Conservation (phyloP, 306 rosid genomes). For the Acacia melanoxylon region DNA sequence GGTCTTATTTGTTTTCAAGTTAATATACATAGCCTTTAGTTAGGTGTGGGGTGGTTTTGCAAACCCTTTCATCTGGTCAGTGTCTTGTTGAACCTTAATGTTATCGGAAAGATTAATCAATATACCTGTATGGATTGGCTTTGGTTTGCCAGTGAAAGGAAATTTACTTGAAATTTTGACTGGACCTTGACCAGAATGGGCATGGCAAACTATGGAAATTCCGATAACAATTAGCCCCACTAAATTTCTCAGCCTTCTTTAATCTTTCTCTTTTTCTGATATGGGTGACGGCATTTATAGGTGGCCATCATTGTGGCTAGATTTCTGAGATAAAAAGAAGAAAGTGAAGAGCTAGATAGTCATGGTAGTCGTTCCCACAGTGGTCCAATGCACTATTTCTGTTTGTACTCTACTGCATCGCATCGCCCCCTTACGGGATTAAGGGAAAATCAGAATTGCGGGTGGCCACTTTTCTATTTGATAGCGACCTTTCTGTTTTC, state of each 20-base stretch:
- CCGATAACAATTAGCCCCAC: constrained; percentile 15
- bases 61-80: constrained; percentile 38
- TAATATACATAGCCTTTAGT: constrained; percentile 46
- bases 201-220: constrained; percentile 27
- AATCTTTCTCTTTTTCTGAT: constrained; percentile 13
- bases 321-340: constrained; percentile 17
- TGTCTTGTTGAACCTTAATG: constrained; percentile 40
- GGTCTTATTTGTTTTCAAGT: constrained; percentile 34
- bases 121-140: constrained; percentile 49
- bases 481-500: constrained; percentile 12
- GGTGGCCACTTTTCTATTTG: neutral
- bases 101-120: constrained; percentile 40
- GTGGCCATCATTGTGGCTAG: constrained; percentile 22
- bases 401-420: neutral
- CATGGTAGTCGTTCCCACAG: constrained; percentile 10
- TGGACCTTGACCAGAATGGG: constrained; percentile 29
- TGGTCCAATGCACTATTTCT: constrained; percentile 19
- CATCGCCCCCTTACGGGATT: neutral
- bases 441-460: neutral
- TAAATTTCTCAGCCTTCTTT: neutral
- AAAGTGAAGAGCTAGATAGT: constrained; percentile 11
- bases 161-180: constrained; percentile 2
- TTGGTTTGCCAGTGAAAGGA: constrained; percentile 36
- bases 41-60: constrained; percentile 49
- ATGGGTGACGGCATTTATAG: constrained; percentile 10